Base-by-base conservation (phyloP, 345 rosid species). In the Citrus medica region DNA sequence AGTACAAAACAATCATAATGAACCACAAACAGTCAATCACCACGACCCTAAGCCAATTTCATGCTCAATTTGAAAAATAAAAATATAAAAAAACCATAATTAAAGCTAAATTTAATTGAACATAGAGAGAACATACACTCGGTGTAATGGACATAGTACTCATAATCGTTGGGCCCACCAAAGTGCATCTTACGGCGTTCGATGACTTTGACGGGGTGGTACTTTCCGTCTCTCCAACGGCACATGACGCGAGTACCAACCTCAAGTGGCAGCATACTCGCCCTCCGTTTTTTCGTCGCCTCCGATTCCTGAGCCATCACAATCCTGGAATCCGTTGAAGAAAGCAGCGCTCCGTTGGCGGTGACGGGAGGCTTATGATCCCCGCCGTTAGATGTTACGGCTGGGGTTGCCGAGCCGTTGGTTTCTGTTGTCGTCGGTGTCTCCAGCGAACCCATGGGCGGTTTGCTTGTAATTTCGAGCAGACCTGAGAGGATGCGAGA, bases 201-300 rank as follows among this genome's bases (percentile, higher is more conserved):
- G 69, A 94, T 96, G 80, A 96, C 99, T 82, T 96, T 96, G 46
- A 96, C 98, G 7, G 94, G 98, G 67, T 96, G 99, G 69, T 88
- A 92, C 82, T 96, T 96, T 4, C 91, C 92, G 85, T 96, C 99
- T 76, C 99, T 88, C 99, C 99, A 94, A 9, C 89, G 95, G 89
- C 99, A 94, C 98, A 89, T 74, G 62, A 94, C 99, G 74, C 97
- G 94, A 77, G 98, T 94, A 27, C 99, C 99, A 5, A 96, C 99
- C 83, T 96, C 99, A 60, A 94, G 89, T 12, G 97, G 98, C 9
- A 90, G 90, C 82, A 88, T 67, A 76, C 92, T 85, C 35, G 83
- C 69, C 83, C 62, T 91, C 84, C 97, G 90, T 90, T 82, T 90
- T 87, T 80, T 94, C 77, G 83, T 74, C 9, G 85, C 78, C 9